Evolutionary conservation across 1,284 basidiomycete species (phyloP).

Genomic region (Cutaneotrichosporon sp.): DNA sequence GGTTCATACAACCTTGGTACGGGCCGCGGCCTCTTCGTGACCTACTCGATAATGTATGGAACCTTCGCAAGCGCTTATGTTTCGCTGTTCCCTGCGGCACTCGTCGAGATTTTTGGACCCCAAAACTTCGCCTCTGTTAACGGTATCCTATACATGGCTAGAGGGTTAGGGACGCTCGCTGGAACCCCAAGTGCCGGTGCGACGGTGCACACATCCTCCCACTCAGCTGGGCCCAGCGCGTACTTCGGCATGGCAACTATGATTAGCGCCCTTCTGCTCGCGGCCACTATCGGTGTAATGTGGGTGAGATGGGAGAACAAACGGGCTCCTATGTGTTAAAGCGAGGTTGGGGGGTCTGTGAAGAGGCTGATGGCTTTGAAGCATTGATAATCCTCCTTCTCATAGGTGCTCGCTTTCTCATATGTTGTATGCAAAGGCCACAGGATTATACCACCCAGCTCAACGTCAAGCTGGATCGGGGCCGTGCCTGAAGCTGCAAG

Average conservation of each 20-base stretch:
- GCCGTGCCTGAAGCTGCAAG: too few species aligned
- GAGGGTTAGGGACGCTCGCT: constrained; percentile 28
- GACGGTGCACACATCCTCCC: neutral
- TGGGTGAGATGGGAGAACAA: constrained; percentile 15
- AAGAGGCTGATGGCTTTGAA: too few species aligned
- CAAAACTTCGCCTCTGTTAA: constrained; percentile 32
- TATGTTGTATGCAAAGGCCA: too few species aligned
- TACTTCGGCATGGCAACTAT: constrained; percentile 16
- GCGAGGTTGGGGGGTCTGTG: too few species aligned
- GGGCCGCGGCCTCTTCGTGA: constrained; percentile 28
- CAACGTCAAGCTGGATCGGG: too few species aligned
- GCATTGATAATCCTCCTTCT: too few species aligned
- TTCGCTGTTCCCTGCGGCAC: constrained; percentile 31
- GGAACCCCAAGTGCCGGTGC: constrained; percentile 31
- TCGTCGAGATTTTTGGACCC: constrained; percentile 36
- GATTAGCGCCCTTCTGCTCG: constrained; percentile 14
- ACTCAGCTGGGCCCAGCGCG: neutral
- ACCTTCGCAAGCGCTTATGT: constrained; percentile 28
- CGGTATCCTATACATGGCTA: constrained; percentile 30
- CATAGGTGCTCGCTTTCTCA: too few species aligned
- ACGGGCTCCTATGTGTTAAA: neutral
- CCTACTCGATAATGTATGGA: constrained; percentile 30
- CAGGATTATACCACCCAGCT: too few species aligned
- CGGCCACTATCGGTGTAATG: constrained; percentile 8
- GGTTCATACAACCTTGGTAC: neutral